Conservation (phyloP, 2,329 filamentous ascomycete species). For the Pestalotiopsis sp. region DNA sequence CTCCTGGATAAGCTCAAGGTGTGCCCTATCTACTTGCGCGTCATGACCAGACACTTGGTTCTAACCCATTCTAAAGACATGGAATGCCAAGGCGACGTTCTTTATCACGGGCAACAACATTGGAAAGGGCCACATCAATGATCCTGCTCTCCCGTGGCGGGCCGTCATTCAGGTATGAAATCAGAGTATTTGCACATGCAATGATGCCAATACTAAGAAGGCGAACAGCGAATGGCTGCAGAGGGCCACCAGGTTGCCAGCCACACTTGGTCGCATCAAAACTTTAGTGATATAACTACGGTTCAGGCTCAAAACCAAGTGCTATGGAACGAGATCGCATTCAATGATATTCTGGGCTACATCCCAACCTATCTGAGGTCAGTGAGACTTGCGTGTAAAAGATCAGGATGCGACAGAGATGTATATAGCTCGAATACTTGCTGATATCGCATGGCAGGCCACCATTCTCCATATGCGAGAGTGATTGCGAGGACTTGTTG, state of each 20-base stretch:
- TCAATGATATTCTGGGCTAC: slow-evolving; percentile 36
- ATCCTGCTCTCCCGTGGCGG: slow-evolving; percentile 35
- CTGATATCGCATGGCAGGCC: slow-evolving; percentile 22
- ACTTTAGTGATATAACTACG: slow-evolving; percentile 31
- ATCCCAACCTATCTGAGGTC: slow-evolving; percentile 37
- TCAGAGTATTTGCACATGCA: background rate
- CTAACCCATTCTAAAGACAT: slow-evolving; percentile 38
- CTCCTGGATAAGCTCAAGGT: slow-evolving; percentile 54
- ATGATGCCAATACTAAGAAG: background rate
- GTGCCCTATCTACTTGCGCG: slow-evolving; percentile 2
- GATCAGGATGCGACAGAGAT: background rate
- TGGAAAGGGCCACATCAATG: slow-evolving; percentile 53
- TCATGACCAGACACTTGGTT: background rate
- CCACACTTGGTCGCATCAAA: slow-evolving; percentile 37
- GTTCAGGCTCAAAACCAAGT: slow-evolving; percentile 33
- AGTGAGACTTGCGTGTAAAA: background rate
- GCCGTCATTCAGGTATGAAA: slow-evolving; percentile 30
- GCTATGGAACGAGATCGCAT: slow-evolving; percentile 35
- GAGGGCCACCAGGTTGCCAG: slow-evolving; percentile 36
- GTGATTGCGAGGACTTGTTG: slow-evolving; percentile 28
- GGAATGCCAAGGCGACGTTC: slow-evolving; percentile 64
- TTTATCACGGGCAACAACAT: slow-evolving; percentile 60
- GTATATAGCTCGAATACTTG: background rate
- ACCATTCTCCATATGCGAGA: slow-evolving; percentile 33
- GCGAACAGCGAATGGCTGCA: slow-evolving; percentile 32